These are phyloP conservation scores for Paxillus involutus DNA, from an alignment of 768 basidiomycete genomes.

Conservation along the genomic window DNA sequence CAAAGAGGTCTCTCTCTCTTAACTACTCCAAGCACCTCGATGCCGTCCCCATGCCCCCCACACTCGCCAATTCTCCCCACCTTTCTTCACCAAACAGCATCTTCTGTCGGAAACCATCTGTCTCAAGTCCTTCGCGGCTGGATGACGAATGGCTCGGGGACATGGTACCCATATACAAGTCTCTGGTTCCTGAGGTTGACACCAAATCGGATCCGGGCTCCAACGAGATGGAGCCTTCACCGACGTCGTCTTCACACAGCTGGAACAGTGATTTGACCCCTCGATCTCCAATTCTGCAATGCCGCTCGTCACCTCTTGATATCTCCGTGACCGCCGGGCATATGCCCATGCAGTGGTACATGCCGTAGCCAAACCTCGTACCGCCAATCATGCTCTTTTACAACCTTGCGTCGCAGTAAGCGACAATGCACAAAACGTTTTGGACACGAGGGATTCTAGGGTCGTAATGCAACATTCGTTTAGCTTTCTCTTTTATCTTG, in stretches of 20 bases:
- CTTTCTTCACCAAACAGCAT: slow-evolving; percentile 52
- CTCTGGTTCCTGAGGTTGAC: slow-evolving; percentile 10
- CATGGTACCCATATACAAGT: slow-evolving; percentile 45
- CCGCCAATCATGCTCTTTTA: slow-evolving; percentile 12
- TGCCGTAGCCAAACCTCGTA: slow-evolving; percentile 12
- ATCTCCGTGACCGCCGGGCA: slow-evolving; percentile 12
- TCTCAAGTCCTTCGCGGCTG: slow-evolving; percentile 44
- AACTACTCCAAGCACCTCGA: slow-evolving; percentile 25
- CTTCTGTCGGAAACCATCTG: slow-evolving; percentile 39
- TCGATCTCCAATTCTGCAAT: slow-evolving; percentile 21
- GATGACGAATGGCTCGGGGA: slow-evolving; percentile 66
- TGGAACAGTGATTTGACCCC: slow-evolving; percentile 11
- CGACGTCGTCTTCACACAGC: slow-evolving; percentile 22
- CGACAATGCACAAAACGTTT: slow-evolving; percentile 20
- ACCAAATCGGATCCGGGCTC: slow-evolving; percentile 15
- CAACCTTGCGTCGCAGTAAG: slow-evolving; percentile 21
- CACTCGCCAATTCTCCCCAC: slow-evolving; percentile 53
- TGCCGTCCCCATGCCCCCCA: slow-evolving; percentile 54
- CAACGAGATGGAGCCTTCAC: slow-evolving; percentile 12
- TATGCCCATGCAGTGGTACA: slow-evolving; percentile 6
- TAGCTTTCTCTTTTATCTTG: neutral
- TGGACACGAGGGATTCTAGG: slow-evolving; percentile 18
- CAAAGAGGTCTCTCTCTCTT: slow-evolving; percentile 20
- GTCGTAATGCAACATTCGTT: neutral
- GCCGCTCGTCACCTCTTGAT: slow-evolving; percentile 20